Percentiles rank a stretch among this genome's conserved stretches.
phyloP scores from a whole-genome alignment of 208 protist species.

The Blechomonas ayalai region DNA sequence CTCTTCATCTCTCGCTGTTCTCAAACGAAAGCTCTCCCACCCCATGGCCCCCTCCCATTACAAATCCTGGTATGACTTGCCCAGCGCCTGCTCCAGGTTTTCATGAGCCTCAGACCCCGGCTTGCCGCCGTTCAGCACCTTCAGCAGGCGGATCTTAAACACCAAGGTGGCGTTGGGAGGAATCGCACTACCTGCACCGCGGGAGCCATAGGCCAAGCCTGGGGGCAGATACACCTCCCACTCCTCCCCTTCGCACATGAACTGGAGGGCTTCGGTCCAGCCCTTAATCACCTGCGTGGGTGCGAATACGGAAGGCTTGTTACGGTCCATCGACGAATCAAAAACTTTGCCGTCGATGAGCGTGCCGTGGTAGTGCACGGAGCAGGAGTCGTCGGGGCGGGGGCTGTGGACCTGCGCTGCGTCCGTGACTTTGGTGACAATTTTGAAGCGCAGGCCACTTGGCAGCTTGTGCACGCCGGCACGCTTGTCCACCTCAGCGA shows the following conservation, averaged over 20 bases:
- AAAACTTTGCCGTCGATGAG: constrained; percentile 69
- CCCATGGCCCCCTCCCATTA: constrained; percentile 19
- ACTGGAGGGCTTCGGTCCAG: constrained; percentile 83
- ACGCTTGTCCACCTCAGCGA: constrained; percentile 23
- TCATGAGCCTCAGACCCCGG: constrained; percentile 26
- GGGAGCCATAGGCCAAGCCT: constrained; percentile 65
- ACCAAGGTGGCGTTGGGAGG: constrained; percentile 55
- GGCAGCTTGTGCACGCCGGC: constrained; percentile 54
- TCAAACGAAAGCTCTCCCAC: too few relatives aligned
- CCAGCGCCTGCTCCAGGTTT: constrained; percentile 42
- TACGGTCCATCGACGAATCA: constrained; percentile 69
- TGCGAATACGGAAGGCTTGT: constrained; percentile 47
- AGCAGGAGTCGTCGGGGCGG: constrained; percentile 39
- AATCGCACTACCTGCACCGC: constrained; percentile 52
- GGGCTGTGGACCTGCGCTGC: constrained; percentile 23
- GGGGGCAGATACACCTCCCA: constrained; percentile 78
- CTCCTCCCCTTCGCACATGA: constrained; percentile 78
- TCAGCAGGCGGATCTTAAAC: constrained; percentile 74
- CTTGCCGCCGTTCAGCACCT: constrained; percentile 58
- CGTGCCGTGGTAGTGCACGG: constrained; percentile 74
- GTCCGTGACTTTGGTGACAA: constrained; percentile 32
- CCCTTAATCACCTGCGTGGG: constrained; percentile 73
- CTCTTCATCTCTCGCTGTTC: too few relatives aligned
- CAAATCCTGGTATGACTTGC: constrained; percentile 39
- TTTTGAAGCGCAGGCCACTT: constrained; percentile 73